Evolutionary conservation across 208 protist species (phyloP).

Genomic region (Trypanosoma conorhini): DNA sequence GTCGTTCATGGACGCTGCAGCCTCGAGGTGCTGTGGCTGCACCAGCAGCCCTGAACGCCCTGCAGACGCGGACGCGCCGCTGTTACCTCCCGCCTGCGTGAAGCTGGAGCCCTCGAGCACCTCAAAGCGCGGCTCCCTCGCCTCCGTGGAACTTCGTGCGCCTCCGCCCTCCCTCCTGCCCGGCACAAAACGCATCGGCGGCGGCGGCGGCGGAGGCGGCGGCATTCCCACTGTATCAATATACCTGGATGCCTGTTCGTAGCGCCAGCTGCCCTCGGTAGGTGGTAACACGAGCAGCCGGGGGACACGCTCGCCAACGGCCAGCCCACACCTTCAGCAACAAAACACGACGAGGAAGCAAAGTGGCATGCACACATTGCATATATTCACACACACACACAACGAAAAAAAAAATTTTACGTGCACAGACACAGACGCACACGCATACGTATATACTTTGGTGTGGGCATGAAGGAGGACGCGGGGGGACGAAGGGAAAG

Average conservation of each 20-base stretch:
- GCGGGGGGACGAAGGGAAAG: conserved; percentile 14
- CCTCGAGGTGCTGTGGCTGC: background rate
- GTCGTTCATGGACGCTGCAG: background rate
- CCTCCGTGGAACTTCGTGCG: background rate
- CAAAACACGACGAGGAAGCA: background rate
- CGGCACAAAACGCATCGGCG: conserved; percentile 8
- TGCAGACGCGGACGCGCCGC: background rate
- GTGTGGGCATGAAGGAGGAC: conserved; percentile 9
- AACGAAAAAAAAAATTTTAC: background rate
- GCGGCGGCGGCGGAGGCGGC: conserved; percentile 2
- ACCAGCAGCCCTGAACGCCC: background rate
- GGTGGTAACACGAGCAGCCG: background rate
- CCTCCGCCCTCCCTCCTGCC: background rate
- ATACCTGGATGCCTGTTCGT: too few relatives aligned
- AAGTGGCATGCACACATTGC: background rate
- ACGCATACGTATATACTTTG: conserved; percentile 22
- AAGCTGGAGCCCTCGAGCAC: background rate
- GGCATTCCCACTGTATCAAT: background rate
- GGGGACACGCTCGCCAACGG: background rate
- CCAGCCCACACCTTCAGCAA: background rate
- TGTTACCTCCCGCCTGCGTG: background rate
- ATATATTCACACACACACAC: background rate
- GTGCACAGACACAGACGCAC: conserved; percentile 10
- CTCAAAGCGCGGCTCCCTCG: conserved; percentile 6
- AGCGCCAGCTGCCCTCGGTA: background rate